Base-by-base conservation (phyloP, 2,329 filamentous ascomycete genomes). In the Beauveria scarabaeidicola region DNA sequence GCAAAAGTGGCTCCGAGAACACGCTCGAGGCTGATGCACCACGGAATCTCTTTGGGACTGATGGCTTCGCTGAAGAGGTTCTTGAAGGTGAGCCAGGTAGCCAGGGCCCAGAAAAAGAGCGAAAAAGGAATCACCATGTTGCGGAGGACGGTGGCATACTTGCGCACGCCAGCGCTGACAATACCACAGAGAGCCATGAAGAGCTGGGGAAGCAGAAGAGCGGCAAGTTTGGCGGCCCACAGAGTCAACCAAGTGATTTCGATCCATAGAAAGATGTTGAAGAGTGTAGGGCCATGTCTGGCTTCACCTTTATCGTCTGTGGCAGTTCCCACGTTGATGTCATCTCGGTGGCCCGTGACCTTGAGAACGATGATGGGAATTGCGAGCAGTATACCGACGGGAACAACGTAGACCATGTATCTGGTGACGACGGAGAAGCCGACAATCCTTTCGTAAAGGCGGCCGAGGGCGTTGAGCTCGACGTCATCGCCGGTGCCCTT, bases 141-240 rank as follows among this genome's bases (percentile, higher is more conserved):
- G 59, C 76, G 77, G 36, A 90, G 74, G 15, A 90, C 82, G 3
- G 80, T 80, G 48, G 85, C 85, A 66, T 90, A 89, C 70, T 90
- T 90, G 62, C 85, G 79, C 5, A 86, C 87, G 52, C 86, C 86
- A 15, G 83, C 81, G 69, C 84, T 88, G 69, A 89, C 81, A 32
- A 89, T 83, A 60, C 87, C 87, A 63, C 80, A 82, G 65, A 88
- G 80, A 67, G 87, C 86, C 78, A 88, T 85, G 72, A 89, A 89
- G 56, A 83, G 64, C 43, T 75, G 72, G 0, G 87, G 86, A 3
- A 88, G 68, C 17, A 81, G 68, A 69, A 83, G 83, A 15, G 86
- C 82, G 11, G 84, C 76, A 47, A 88, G 72, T 73, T 89, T 90
- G 64, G 81, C 84, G 19, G 78, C 75, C 87, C 87, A 90, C 11